Evolutionary conservation across 306 rosid species (phyloP), one percentile per base, ranked within the genome.

Genomic region (Elaeagnus macrophylla): DNA sequence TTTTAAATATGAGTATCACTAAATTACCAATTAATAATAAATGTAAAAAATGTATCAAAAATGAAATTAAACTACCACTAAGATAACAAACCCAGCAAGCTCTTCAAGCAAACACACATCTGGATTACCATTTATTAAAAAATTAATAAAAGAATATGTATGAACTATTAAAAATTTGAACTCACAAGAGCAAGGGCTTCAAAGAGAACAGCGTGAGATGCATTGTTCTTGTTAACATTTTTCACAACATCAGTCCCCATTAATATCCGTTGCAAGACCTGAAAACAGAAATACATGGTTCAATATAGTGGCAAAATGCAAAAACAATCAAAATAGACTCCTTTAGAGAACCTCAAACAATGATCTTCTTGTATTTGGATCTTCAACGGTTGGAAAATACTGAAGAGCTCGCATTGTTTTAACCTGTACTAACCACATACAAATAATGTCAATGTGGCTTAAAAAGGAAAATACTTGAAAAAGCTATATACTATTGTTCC

Each of bases 211-310:
- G 99, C 99, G 64, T 93, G 96, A 9, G 99, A 93, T 51, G 99
- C 99, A 66, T 93, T 93, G 69, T 93, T 93, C 79, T 93, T 93
- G 79, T 93, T 93, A 52, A 93, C 99, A 77, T 93, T 93, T 73
- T 93, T 93, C 65, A 93, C 99, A 73, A 93, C 99, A 82, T 93
- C 99, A 9, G 96, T 93, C 48, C 99, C 99, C 99, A 93, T 93
- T 78, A 93, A 61, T 76, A 93, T 82, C 79, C 96, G 78, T 81
- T 93, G 99, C 63, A 93, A 77, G 69, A 93, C 99, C 96, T 87
- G 99, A 76, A 79, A 77, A 41, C 45, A 53, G 53, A 7, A 48
- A 59, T 58, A 59, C 67, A 63, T 64, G 62, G 56, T 59, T 81
- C 58, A 59, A 59, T 37, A 47, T 53, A 70, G 68, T 53, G 6